Base-by-base conservation (phyloP, 495 filamentous ascomycete genomes). In the Haplographium delicatum region DNA sequence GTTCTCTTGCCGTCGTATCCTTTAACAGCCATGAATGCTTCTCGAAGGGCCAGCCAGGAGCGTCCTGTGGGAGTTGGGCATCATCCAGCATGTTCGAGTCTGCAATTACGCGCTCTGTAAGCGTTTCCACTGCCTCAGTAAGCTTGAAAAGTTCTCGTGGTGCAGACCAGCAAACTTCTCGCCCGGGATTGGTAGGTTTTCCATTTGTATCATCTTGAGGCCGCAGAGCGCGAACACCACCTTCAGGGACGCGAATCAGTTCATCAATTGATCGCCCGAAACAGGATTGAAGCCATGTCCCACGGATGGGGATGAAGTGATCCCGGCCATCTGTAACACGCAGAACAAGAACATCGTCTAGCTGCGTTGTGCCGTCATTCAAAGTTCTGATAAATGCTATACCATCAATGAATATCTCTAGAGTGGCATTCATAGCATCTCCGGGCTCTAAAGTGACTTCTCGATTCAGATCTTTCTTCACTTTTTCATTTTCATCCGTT, bases 341-440 rank as follows among this genome's bases (percentile, higher is more conserved):
- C n/a, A 99, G 76, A 4, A 99, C 81, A 20, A 97, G 71, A 7
- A 96, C 83, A 58, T 97, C 91, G 50, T 95, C 89, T 1, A 96
- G 71, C 6, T 72, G 72, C 4, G 71, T 59, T 16, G 73, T 68
- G 8, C 77, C 78, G 24, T 84, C 72, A 57, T 96, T 96, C n/a
- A 97, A 73, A 7, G 69, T 65, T 15, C 78, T 77, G 2, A 87
- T 79, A n/a, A 81, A 74, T 2, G 74, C 59, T 10, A 88, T 69
- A 39, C 81, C 72, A 10, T 72, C 74, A 42, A 99, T 68, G 22
- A 78, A 69, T 1, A 84, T 67, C 11, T 78, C 80, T 13, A 97
- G 56, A 20, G 82, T 69, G 3, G 86, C 80, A 53, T 79, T 83
- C 4, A 82, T 74, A 0, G 88, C 82, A 53, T 97, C 94, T 5